phyloP scores from a whole-genome alignment of 1,284 basidiomycete species.

The Papiliotrema fonsecae region DNA sequence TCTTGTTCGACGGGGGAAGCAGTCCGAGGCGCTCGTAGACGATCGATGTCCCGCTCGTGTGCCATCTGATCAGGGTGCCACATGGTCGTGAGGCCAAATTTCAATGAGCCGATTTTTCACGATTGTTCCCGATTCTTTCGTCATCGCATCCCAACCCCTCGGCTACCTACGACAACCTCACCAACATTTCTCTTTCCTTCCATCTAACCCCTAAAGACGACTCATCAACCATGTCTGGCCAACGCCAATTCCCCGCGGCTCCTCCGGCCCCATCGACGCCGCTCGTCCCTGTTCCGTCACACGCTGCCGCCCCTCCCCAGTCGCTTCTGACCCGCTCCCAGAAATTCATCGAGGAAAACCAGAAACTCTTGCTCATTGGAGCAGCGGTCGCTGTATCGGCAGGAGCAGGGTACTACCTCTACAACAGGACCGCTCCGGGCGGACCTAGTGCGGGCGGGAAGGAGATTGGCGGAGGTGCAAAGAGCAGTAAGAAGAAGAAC shows the following conservation, averaged over 20 bases:
- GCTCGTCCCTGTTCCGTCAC: conserved; percentile 1
- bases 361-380: conserved; percentile 42
- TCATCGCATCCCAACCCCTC: background rate
- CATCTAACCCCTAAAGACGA: too few species aligned
- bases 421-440: conserved; percentile 25
- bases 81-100: background rate
- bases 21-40: too few species aligned
- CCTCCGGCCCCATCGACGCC: conserved; percentile 5
- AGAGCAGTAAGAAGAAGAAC: conserved; percentile 60
- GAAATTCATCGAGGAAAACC: conserved; percentile 46
- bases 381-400: conserved; percentile 69
- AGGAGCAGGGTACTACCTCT: conserved; percentile 68
- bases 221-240: conserved; percentile 1
- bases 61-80: too few species aligned
- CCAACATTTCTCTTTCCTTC: background rate
- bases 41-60: too few species aligned
- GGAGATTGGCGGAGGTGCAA: conserved; percentile 42
- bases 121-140: background rate
- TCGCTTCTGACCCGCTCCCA: conserved; percentile 35
- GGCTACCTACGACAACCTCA: background rate
- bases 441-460: background rate
- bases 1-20: too few species aligned
- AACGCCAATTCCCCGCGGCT: conserved; percentile 4
- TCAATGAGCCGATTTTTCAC: too few species aligned
- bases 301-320: conserved; percentile 15